Evolutionary conservation across 2,329 filamentous ascomycete species (phyloP), one percentile per base, ranked within the genome.

Genomic region (Xylaria sp.): DNA sequence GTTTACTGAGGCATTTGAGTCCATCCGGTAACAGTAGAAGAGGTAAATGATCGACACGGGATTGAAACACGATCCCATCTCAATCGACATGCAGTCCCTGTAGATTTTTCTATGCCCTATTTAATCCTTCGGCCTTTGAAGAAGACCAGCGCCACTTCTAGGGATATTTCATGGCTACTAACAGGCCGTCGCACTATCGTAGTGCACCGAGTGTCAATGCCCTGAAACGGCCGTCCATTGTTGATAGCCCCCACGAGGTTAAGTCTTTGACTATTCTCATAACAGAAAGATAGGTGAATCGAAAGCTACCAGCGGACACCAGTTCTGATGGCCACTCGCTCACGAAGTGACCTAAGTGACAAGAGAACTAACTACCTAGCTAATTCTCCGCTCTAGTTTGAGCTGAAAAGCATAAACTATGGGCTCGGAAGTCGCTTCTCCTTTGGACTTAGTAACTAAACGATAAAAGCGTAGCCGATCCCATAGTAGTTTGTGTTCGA

Each of bases 171-270:
- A 34, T 12, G 18, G 4, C 23, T 9, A 15, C 23, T 23, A 15
- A 15, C 10, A 28, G 8, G 18, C 25, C 20, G 50, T 56, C 44
- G 9, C 50, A 54, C 48, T 4, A 34, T 10, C 18, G 28, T 23
- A 8, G 23, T 9, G n/a, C 23, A 15, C 39, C 1, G 18, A 31
- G 55, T 50, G 34, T 20, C 31, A 44, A 41, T 7, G 15, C 2
- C 51, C 61, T 46, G 41, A 25, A 58, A 25, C 66, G 41, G 41
- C 41, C 41, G 61, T 34, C 44, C 28, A 34, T 56, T 9, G 13
- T 56, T 9, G 13, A 15, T 37, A 28, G 5, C n/a, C 20, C n/a
- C 20, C 2, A 25, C 50, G 18, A 39, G 23, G 7, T 61, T 2
- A 18, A 20, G 12, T n/a, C 18, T 65, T 60, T 44, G 28, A 8